Conservation (phyloP, 2,329 filamentous ascomycete species). For the Helotiales sp. region DNA sequence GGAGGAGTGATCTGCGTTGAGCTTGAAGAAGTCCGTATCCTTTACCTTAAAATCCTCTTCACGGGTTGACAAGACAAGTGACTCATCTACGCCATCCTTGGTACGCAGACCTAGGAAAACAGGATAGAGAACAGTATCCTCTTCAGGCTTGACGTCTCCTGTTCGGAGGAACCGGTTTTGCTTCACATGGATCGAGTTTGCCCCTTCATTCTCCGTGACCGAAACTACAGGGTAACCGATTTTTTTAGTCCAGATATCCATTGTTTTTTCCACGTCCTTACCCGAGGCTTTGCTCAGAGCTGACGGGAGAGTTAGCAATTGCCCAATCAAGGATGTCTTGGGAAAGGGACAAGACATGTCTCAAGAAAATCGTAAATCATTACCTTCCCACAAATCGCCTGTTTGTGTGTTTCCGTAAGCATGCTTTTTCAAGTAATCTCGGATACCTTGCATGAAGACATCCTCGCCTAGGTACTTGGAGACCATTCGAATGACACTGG, state of each 20-base stretch:
- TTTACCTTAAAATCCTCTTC: constrained; percentile 80
- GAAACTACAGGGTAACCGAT: constrained; percentile 91
- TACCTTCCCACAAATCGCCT: constrained; percentile 89
- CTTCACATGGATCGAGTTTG: constrained; percentile 81
- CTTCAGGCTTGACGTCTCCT: constrained; percentile 89
- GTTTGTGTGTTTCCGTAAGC: constrained; percentile 96
- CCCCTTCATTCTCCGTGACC: constrained; percentile 75
- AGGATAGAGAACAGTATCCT: constrained; percentile 86
- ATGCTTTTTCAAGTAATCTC: constrained; percentile 91
- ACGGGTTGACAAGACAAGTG: constrained; percentile 70
- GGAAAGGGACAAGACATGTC: too few relatives aligned
- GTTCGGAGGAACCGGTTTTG: constrained; percentile 95
- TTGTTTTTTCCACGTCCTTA: constrained; percentile 87
- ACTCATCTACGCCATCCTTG: constrained; percentile 80
- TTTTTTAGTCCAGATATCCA: constrained; percentile 97
- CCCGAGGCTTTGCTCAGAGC: constrained; percentile 87
- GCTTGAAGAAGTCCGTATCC: constrained; percentile 88
- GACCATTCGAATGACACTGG: constrained; percentile 95
- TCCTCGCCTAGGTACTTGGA: constrained; percentile 95
- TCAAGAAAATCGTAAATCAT: too few relatives aligned
- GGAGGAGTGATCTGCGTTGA: constrained; percentile 93
- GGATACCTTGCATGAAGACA: constrained; percentile 87
- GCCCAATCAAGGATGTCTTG: too few relatives aligned
- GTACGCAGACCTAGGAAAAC: constrained; percentile 87
- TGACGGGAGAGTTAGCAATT: too few relatives aligned